Conservation (phyloP, 2,329 filamentous ascomycete species). For the Blastomyces percursus region DNA sequence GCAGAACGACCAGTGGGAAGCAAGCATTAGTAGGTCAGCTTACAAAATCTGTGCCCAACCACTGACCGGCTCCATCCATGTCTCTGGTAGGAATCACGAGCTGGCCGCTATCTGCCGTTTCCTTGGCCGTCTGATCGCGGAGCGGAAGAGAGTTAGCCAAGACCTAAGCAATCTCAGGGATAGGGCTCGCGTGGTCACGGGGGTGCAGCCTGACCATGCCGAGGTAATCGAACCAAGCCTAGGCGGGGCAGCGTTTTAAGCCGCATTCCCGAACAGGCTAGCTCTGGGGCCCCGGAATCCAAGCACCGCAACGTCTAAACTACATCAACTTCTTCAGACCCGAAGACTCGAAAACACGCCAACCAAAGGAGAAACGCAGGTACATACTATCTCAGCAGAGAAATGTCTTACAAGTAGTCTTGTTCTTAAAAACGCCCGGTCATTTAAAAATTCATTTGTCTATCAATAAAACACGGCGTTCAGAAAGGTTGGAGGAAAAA, state of each 20-base stretch:
- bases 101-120: background rate
- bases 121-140: background rate
- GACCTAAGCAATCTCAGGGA: background rate
- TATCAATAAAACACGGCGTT: background rate
- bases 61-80: background rate
- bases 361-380: background rate
- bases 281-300: background rate
- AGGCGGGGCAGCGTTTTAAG: background rate
- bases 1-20: background rate
- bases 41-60: background rate
- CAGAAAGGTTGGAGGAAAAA: background rate
- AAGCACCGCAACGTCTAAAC: no score
- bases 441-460: background rate
- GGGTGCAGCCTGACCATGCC: background rate
- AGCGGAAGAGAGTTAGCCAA: background rate
- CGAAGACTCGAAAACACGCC: background rate
- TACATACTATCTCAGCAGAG: background rate
- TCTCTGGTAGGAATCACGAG: background rate
- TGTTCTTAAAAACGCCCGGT: background rate
- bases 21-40: background rate
- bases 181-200: background rate
- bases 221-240: background rate
- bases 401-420: background rate
- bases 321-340: background rate
- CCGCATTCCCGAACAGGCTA: background rate